A percentile compares a stretch with the other conserved stretches of the same genome.
Conservation (phyloP, 2,329 filamentous ascomycete species). For the Cladosporium colombiae region DNA sequence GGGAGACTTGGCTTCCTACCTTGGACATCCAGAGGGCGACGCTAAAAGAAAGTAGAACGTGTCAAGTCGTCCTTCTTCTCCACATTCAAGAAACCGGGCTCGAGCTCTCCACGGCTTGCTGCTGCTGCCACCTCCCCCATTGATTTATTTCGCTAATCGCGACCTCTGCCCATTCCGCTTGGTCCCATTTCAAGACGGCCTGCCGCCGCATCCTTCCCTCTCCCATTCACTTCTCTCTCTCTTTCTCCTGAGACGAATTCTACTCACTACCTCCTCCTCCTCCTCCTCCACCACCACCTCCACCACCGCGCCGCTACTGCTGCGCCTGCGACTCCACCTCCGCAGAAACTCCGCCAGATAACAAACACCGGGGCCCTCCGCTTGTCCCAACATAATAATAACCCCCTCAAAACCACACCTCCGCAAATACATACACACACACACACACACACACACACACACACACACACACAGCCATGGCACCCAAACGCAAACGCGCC, state of each 20-base stretch:
- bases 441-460: conserved; percentile 17
- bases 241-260: neutral
- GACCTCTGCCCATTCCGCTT: neutral
- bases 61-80: neutral
- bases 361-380: conserved; percentile 1
- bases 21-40: neutral
- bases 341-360: conserved; percentile 13
- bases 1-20: neutral
- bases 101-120: neutral
- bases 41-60: neutral
- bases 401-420: neutral
- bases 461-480: conserved; percentile 28
- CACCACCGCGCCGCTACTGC: neutral
- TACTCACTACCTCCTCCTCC: neutral
- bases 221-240: neutral
- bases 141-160: neutral
- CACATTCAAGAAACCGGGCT: neutral
- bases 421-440: too few relatives aligned
- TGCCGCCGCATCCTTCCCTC: conserved; percentile 2
- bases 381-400: conserved; percentile 6
- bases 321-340: neutral
- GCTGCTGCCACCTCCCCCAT: neutral
- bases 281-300: neutral
- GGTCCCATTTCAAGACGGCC: neutral
- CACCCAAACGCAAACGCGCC: conserved; percentile 78